Conservation (phyloP, 192 early-diverging fungal species). For the Dispira simplex region DNA sequence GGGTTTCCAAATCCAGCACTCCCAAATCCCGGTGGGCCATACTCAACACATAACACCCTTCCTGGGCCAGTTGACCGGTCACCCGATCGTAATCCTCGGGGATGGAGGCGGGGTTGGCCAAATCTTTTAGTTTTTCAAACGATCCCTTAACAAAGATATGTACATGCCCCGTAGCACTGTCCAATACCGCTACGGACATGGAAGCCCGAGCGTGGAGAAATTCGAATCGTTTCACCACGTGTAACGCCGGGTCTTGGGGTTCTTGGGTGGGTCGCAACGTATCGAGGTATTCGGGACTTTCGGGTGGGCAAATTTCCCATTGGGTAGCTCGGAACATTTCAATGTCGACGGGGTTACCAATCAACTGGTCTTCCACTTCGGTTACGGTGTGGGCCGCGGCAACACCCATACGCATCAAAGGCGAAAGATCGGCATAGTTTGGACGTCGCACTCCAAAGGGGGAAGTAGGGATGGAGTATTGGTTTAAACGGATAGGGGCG, state of each 20-base stretch:
- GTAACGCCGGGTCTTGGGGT: slow-evolving; percentile 12
- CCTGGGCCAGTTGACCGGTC: slow-evolving; percentile 35
- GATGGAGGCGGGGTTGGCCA: slow-evolving; percentile 27
- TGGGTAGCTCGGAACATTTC: slow-evolving; percentile 33
- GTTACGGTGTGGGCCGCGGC: slow-evolving; percentile 27
- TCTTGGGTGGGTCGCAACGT: slow-evolving; percentile 16
- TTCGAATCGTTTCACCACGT: slow-evolving; percentile 30
- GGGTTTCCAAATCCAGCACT: slow-evolving; percentile 22
- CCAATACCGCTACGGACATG: slow-evolving; percentile 26
- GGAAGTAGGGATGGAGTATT: neutral
- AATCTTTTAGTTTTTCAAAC: slow-evolving; percentile 52
- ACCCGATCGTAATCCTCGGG: slow-evolving; percentile 38
- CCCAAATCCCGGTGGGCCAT: slow-evolving; percentile 37
- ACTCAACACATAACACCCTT: slow-evolving; percentile 64
- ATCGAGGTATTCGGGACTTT: slow-evolving; percentile 20
- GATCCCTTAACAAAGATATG: slow-evolving; percentile 30
- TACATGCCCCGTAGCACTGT: slow-evolving; percentile 14
- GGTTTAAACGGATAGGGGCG: neutral
- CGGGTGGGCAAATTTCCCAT: slow-evolving; percentile 13
- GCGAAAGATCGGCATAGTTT: neutral
- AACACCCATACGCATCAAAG: slow-evolving; percentile 11
- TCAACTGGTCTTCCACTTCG: slow-evolving; percentile 18
- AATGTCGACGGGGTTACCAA: slow-evolving; percentile 33
- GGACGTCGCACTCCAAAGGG: neutral
- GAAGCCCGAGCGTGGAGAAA: slow-evolving; percentile 32